phyloP scores from a whole-genome alignment of 257 asterid genomes.

The Parsonsia alboflavescens region DNA sequence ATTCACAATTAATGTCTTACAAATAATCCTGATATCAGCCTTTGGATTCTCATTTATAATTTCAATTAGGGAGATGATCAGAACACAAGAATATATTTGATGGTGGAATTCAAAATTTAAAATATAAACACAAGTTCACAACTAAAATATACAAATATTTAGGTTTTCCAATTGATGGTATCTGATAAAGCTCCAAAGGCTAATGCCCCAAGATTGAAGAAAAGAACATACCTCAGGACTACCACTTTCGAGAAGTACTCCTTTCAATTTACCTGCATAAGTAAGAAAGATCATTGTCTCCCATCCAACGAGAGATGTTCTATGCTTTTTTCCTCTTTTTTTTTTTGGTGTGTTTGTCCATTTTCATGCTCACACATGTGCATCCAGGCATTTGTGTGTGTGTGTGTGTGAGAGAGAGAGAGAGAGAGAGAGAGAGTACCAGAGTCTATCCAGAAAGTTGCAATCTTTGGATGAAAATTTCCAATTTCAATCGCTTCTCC shows the following conservation, averaged over 20 bases:
- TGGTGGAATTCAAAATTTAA: background rate
- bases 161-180: background rate
- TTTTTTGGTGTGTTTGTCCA: no score
- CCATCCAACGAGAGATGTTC: background rate
- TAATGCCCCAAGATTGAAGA: background rate
- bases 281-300: slow-evolving; percentile 12
- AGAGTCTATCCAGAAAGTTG: slow-evolving; percentile 90
- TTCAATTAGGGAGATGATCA: background rate
- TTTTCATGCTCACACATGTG: background rate
- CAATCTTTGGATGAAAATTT: slow-evolving; percentile 75
- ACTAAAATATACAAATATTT: background rate
- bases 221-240: slow-evolving; percentile 65
- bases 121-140: background rate
- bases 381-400: background rate
- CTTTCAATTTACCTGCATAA: slow-evolving; percentile 76
- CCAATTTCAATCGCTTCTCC: slow-evolving; percentile 72
- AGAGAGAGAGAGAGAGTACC: slow-evolving; percentile 36
- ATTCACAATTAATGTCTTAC: background rate
- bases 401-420: background rate
- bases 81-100: background rate
- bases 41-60: background rate
- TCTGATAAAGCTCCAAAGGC: background rate
- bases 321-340: no score
- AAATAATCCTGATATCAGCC: background rate
- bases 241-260: slow-evolving; percentile 91